Conservation (phyloP, 176 grass and related monocot genomes). For the Paspalum notatum region DNA sequence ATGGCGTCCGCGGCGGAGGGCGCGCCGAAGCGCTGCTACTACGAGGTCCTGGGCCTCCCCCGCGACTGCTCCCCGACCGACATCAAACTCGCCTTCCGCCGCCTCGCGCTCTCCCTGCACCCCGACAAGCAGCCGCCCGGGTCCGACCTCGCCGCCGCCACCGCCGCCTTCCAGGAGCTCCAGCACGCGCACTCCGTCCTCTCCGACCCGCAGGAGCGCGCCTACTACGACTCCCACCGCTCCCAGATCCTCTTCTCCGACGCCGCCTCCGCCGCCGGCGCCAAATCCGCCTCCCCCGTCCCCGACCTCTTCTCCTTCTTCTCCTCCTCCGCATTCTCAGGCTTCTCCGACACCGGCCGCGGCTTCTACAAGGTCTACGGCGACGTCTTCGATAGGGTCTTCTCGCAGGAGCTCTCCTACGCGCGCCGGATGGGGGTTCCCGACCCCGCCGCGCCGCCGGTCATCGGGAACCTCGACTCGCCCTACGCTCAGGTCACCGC, state of each 20-base stretch:
- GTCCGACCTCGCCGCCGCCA: slow-evolving; percentile 56
- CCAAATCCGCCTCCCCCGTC: slow-evolving; percentile 54
- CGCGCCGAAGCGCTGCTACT: slow-evolving; percentile 78
- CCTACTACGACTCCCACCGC: slow-evolving; percentile 94
- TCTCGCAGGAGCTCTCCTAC: slow-evolving; percentile 78
- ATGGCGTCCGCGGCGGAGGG: slow-evolving; percentile 52
- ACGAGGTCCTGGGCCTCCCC: slow-evolving; percentile 76
- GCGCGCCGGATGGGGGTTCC: slow-evolving; percentile 65
- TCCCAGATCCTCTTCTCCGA: slow-evolving; percentile 93
- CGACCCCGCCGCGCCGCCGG: slow-evolving; percentile 46
- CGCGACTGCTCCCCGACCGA: slow-evolving; percentile 69
- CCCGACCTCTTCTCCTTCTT: slow-evolving; percentile 84
- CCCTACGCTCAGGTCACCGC: slow-evolving; percentile 76
- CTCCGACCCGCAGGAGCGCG: slow-evolving; percentile 84
- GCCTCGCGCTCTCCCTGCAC: slow-evolving; percentile 88
- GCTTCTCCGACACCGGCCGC: slow-evolving; percentile 76
- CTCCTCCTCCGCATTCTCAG: slow-evolving; percentile 69
- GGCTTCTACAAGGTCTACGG: slow-evolving; percentile 98
- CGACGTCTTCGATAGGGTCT: slow-evolving; percentile 76
- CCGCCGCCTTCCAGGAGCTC: slow-evolving; percentile 93
- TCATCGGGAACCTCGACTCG: slow-evolving; percentile 89
- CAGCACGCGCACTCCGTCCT: slow-evolving; percentile 89
- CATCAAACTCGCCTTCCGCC: slow-evolving; percentile 78
- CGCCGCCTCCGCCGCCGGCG: slow-evolving; percentile 31
- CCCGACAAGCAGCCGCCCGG: slow-evolving; percentile 76